Conservation (phyloP, 148 eudicot species). For the Rhododendron henanense region DNA sequence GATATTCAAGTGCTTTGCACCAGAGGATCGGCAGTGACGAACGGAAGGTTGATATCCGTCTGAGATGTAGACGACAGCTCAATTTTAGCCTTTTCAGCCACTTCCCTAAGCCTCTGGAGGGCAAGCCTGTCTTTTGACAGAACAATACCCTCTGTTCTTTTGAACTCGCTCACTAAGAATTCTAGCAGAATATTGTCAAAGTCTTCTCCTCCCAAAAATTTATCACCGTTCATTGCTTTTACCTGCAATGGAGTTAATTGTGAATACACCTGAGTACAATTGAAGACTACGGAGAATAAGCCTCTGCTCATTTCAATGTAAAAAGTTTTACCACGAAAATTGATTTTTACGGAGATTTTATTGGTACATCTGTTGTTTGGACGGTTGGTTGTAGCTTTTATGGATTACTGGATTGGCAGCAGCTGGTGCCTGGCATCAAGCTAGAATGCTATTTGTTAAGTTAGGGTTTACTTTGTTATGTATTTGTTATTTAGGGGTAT, state of each 20-base stretch:
- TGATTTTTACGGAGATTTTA: not conserved
- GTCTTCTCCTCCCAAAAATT: conserved; percentile 95
- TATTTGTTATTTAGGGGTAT: no score
- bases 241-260: conserved; percentile 38
- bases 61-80: conserved; percentile 88
- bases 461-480: no score
- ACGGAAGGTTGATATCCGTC: conserved; percentile 87
- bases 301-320: not conserved
- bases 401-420: not conserved
- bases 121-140: conserved; percentile 70
- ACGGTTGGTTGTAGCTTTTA: not conserved
- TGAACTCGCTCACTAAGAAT: conserved; percentile 71
- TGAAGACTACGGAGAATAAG: not conserved
- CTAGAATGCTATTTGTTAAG: no score
- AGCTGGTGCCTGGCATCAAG: no score
- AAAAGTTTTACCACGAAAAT: not conserved
- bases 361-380: not conserved
- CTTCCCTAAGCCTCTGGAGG: conserved; percentile 88
- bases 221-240: conserved; percentile 95
- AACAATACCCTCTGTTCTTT: conserved; percentile 68
- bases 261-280: not conserved
- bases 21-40: conserved; percentile 92
- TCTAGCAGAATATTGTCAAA: conserved; percentile 80
- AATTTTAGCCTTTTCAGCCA: conserved; percentile 94
- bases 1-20: conserved; percentile 88